Conservation (phyloP, 1,139 yeast genomes). For the Kluyveromyces sp. region DNA sequence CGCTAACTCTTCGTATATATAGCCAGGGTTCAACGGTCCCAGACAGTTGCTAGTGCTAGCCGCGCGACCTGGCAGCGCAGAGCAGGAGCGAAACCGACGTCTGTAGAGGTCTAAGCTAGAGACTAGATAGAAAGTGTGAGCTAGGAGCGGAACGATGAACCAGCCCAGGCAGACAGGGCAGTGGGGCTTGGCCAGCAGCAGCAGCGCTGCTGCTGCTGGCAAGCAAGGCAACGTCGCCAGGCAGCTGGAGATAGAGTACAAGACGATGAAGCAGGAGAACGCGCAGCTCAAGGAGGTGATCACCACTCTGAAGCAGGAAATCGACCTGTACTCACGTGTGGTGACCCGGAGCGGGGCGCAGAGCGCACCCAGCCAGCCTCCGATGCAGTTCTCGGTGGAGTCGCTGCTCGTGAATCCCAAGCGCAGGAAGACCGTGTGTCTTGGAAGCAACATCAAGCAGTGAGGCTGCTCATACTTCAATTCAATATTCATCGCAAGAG, state of each 20-base stretch:
- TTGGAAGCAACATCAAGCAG: conserved; percentile 3
- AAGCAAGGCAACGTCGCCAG: background rate
- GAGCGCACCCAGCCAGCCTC: background rate
- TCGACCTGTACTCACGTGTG: conserved; percentile 26
- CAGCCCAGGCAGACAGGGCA: background rate
- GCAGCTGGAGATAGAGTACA: conserved; percentile 18
- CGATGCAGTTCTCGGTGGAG: conserved; percentile 2
- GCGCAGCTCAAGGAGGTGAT: conserved; percentile 25
- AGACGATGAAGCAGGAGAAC: conserved; percentile 22
- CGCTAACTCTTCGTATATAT: too few relatives aligned
- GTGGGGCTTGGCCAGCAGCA: conserved; percentile 1
- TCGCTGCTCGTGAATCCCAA: conserved; percentile 7
- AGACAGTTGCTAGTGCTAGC: too few relatives aligned
- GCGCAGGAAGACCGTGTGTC: conserved; percentile 6
- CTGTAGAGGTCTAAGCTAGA: too few relatives aligned
- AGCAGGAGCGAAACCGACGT: too few relatives aligned
- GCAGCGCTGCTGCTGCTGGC: conserved; percentile 1
- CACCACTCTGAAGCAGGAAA: conserved; percentile 26
- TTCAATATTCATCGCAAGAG: background rate
- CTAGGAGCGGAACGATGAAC: background rate
- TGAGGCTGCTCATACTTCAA: background rate
- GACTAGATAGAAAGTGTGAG: too few relatives aligned
- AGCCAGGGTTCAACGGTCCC: too few relatives aligned
- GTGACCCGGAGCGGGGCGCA: conserved; percentile 7
- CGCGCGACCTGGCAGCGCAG: too few relatives aligned